phyloP scores from a whole-genome alignment of 148 eudicot genomes.

The Cornus controversa region DNA sequence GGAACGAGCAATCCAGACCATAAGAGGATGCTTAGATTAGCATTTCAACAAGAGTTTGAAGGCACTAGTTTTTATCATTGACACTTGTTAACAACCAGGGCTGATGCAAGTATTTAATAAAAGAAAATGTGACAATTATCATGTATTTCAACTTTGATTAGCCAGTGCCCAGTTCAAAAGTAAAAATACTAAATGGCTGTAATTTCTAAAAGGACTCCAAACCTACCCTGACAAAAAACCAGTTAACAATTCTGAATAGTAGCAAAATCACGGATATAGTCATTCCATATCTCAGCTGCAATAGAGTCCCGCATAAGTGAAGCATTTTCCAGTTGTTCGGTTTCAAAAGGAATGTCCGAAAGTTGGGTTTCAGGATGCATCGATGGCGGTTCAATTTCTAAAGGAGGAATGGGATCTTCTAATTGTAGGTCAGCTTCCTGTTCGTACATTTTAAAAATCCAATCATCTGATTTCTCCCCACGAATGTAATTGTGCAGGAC shows the following conservation, averaged over 20 bases:
- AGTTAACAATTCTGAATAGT: not conserved
- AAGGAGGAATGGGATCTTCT: slow-evolving; percentile 27
- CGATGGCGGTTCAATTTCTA: slow-evolving; percentile 14
- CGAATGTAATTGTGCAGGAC: slow-evolving; percentile 41
- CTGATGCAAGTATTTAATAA: too few relatives aligned
- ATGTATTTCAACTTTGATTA: not conserved
- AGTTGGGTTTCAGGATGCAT: slow-evolving; percentile 11
- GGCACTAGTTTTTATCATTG: too few relatives aligned
- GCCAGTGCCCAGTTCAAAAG: not conserved
- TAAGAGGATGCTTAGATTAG: too few relatives aligned
- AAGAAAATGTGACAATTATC: not conserved
- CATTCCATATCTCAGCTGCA: slow-evolving; percentile 44
- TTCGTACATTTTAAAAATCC: slow-evolving; percentile 32
- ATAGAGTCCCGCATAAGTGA: slow-evolving; percentile 31
- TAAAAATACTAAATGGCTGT: not conserved
- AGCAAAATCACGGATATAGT: slow-evolving; percentile 29
- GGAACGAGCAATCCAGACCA: too few relatives aligned
- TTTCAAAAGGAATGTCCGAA: slow-evolving; percentile 21
- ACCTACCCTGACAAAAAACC: not conserved
- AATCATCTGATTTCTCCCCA: slow-evolving; percentile 28
- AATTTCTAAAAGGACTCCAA: not conserved
- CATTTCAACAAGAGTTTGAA: too few relatives aligned
- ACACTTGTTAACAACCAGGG: not conserved
- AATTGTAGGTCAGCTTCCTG: slow-evolving; percentile 17
- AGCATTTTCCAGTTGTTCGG: slow-evolving; percentile 27